Conservation (phyloP, 495 filamentous ascomycete genomes). For the Aspergillus taichungensis region DNA sequence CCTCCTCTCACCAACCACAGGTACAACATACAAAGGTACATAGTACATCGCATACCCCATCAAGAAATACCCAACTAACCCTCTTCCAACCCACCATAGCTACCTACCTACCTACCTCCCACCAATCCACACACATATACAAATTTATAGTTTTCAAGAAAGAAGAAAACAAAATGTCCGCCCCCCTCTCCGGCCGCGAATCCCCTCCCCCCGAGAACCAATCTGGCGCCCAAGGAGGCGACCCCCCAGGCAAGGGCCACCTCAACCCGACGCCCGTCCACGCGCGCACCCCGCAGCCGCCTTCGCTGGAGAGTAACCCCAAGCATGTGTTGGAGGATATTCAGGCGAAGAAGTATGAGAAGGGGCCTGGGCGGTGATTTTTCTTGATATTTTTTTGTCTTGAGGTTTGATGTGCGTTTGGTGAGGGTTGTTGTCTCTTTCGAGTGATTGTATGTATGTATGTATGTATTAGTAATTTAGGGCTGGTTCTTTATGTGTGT, state of each 20-base stretch:
- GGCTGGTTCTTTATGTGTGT: too few species aligned
- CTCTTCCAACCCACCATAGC: not conserved
- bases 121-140: too few species aligned
- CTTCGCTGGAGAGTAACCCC: slow-evolving; percentile 54
- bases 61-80: not conserved
- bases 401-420: too few species aligned
- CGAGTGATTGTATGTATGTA: not conserved
- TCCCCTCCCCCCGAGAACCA: slow-evolving; percentile 71
- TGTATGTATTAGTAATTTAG: too few species aligned
- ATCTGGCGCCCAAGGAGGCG: slow-evolving; percentile 53
- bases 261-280: slow-evolving; percentile 24
- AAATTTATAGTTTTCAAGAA: too few species aligned
- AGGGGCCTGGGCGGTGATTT: slow-evolving; percentile 21
- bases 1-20: not conserved
- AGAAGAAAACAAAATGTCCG: slow-evolving; percentile 23
- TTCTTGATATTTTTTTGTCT: not conserved
- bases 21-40: too few species aligned
- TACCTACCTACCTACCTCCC: slow-evolving; percentile 1
- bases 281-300: slow-evolving; percentile 29
- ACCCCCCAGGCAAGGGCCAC: slow-evolving; percentile 47
- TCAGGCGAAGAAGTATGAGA: slow-evolving; percentile 55
- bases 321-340: slow-evolving; percentile 57
- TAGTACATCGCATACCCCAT: too few species aligned
- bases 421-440: too few species aligned
- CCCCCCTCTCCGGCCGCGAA: slow-evolving; percentile 54